Base-by-base conservation (phyloP, 2,329 filamentous ascomycete species). In the Aspergillus pseudoterreus region DNA sequence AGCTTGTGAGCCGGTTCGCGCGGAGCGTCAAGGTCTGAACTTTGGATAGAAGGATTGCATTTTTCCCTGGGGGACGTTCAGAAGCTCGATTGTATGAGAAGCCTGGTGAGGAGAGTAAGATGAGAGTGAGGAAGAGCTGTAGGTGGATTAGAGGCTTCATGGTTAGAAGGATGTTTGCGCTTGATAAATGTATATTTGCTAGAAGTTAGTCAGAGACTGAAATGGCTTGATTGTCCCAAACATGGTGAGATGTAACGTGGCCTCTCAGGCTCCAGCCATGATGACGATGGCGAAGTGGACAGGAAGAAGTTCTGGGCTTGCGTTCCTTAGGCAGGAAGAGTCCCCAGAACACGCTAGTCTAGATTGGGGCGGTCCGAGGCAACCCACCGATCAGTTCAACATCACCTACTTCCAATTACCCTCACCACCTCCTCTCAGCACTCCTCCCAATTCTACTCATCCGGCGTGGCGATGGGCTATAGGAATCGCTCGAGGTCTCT, bases 1-100 rank as follows among this genome's bases (percentile, higher is more conserved):
- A 81, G 35, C 84, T 82, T 0, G 92, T 96, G 63, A 82, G 75
- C 46, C 81, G 78, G 67, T 80, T 79, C 58, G 81, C 79, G 53
- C 84, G 86, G 11, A 96, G 81, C 6, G 92, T 96, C 38, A 97
- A 82, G 44, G 86, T 80, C 59, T 89, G 82, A 50, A 97, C 87
- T 51, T 82, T 78, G 9, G 81, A 83, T 44, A 86, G 79, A 42
- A 84, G 78, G 54, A 86, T 78, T 56, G 77, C 82, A 65, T 81
- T 63, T 62, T 60, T 68, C 59, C 62, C 69, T 43, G 69, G 67
- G 22, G 68, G 64, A 21, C 59, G 60, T 58, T 61, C 54, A 38
- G 68, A 55, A 49, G 64, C 55, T 63, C 63, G 58, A 45, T 55
- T 59, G 38, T 56, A 58, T 48, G 60, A 50, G 39, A 60, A 24